Conservation (phyloP, 2,329 filamentous ascomycete species). For the Tolypocladium sp. region DNA sequence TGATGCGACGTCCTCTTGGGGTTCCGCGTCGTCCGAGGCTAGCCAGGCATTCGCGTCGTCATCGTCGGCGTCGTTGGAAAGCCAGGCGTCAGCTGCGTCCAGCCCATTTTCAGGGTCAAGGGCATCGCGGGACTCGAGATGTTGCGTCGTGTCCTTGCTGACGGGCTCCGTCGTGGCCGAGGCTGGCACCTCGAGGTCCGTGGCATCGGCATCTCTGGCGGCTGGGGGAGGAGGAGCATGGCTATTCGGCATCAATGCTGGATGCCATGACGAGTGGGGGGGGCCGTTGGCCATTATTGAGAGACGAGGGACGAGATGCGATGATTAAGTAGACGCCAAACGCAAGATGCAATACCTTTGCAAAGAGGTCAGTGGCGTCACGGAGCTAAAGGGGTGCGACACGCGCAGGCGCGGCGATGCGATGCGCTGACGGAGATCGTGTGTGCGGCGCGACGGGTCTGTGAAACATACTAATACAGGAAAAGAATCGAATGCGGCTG, state of each 20-base stretch:
- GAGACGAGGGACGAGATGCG: constrained; percentile 4
- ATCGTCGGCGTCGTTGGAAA: constrained; percentile 9
- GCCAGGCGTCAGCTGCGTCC: constrained; percentile 9
- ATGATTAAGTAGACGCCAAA: constrained; percentile 5
- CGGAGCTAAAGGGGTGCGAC: not conserved
- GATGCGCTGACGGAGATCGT: not conserved
- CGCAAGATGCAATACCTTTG: not conserved
- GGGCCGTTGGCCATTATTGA: constrained; percentile 27
- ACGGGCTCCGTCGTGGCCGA: constrained; percentile 4
- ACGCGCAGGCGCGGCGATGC: constrained; percentile 1
- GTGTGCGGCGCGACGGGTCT: not conserved
- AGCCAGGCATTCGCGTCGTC: constrained; percentile 13
- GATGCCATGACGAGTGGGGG: constrained; percentile 28
- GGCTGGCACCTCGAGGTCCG: not conserved
- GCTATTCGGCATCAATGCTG: constrained; percentile 28
- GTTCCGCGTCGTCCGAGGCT: constrained; percentile 7
- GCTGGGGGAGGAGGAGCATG: not conserved
- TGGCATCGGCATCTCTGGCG: not conserved
- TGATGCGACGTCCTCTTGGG: not conserved
- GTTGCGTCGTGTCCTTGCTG: constrained; percentile 3
- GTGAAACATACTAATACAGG: constrained; percentile 8
- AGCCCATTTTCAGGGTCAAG: constrained; percentile 1
- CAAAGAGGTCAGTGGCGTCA: not conserved
- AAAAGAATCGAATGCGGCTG: constrained; percentile 5
- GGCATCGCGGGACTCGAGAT: constrained; percentile 7